phyloP scores from a whole-genome alignment of 306 rosid genomes.

The Castanopsis chinensis region DNA sequence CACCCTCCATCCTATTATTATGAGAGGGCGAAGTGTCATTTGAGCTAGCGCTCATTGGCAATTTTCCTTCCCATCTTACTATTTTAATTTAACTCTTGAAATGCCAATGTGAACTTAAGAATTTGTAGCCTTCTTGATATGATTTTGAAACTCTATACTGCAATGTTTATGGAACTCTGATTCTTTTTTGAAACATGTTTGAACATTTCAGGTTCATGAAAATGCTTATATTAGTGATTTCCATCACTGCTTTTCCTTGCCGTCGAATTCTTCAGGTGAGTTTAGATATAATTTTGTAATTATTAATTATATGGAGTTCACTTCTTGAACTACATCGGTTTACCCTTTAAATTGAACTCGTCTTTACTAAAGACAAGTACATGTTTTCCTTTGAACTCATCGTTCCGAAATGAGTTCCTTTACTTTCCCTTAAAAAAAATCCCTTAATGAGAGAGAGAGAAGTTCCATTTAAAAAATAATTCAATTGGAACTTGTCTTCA shows the following conservation, averaged over 20 bases:
- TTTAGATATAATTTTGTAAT: neutral
- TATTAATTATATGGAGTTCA: neutral
- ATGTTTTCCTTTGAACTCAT: too few species aligned
- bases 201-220: slow-evolving; percentile 84
- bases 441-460: too few species aligned
- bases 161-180: neutral
- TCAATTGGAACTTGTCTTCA: too few species aligned
- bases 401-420: too few species aligned
- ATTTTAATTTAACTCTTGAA: neutral
- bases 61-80: neutral
- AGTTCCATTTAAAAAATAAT: too few species aligned
- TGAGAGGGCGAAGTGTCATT: too few species aligned
- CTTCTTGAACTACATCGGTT: slow-evolving; percentile 2
- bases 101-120: neutral
- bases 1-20: too few species aligned
- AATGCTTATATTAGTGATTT: slow-evolving; percentile 84
- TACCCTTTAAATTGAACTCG: slow-evolving; percentile 1
- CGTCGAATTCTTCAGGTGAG: slow-evolving; percentile 75
- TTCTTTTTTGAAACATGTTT: slow-evolving; percentile 18
- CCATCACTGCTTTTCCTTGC: slow-evolving; percentile 88
- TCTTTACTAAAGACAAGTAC: too few species aligned
- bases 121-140: neutral
- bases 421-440: too few species aligned
- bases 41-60: neutral
- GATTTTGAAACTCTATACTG: neutral